Base-by-base conservation (phyloP, 768 basidiomycete species). In the Trametes cingulata region DNA sequence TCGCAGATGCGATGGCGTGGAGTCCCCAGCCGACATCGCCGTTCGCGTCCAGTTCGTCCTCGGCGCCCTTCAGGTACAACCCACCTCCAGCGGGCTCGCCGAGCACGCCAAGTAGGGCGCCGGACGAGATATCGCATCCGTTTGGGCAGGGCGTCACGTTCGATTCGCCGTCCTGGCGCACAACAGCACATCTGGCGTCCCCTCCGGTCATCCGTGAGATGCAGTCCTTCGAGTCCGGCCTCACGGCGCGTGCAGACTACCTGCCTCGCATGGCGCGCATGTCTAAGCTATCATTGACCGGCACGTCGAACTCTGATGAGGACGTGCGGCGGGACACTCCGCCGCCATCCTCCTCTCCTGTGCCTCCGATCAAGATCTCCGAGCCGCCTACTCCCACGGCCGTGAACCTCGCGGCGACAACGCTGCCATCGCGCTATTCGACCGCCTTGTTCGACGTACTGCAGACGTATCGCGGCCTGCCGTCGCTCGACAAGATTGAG, bases 151-250 rank as follows among this genome's bases (percentile, higher is more conserved):
- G 83, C 8, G 79, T 91, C 29, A 63, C 75, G 2, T 91, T 88
- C 65, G 85, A 86, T 55, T 78, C 83, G 0, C 88, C 87, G 3
- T 71, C 78, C 0, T 76, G 80, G 60, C 78, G 74, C 35, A 76
- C 79, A 8, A 72, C 75, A 1, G 52, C 76, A 1, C 72, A 82
- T 42, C 65, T 71, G 33, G 36, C 63, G 27, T 67, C 68, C 19
- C 66, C 70, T 1, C 84, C 82, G 4, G 76, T 78, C 42, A 71
- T 94, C n/a, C 86, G 91, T 22, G 88, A 87, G 70, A 90, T 93
- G 87, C 90, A 93, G 65, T 91, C 89, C 0, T 94, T 93, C 68
- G 92, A 94, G 65, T 93, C 91, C 4, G 86, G 85, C 0, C 71
- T 89, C 37, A 94, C 92, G 0, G 91, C 89, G 0, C 82, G 85